These are phyloP conservation scores for Ogataea pini DNA, from an alignment of 805 yeast species.

Conservation along the genomic window DNA sequence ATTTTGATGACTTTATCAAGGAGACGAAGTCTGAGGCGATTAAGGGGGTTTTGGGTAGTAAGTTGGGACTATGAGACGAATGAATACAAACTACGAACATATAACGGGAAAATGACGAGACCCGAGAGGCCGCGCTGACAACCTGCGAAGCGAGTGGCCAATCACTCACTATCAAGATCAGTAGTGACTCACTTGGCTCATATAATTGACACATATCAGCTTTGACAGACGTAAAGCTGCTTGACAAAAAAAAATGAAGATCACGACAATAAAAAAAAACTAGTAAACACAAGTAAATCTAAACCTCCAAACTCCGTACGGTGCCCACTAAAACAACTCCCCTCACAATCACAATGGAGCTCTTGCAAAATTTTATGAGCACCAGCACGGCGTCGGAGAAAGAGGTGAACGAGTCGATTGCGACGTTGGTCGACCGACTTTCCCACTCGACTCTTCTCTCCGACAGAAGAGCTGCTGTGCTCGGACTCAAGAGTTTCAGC, in stretches of 20 bases:
- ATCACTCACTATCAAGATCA: no score
- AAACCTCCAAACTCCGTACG: no score
- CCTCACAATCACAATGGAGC: constrained; percentile 28
- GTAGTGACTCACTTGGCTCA: no score
- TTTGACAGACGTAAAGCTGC: not conserved
- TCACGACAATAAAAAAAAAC: constrained; percentile 6
- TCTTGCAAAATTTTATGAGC: constrained; percentile 37
- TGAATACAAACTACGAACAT: not conserved
- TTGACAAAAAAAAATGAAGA: constrained; percentile 5
- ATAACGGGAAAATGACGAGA: no score
- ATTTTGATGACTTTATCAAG: constrained; percentile 32
- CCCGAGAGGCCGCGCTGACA: no score
- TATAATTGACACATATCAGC: not conserved
- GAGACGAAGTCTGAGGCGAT: constrained; percentile 33
- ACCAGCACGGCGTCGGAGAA: constrained; percentile 36
- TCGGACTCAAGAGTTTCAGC: constrained; percentile 85
- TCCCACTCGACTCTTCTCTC: constrained; percentile 77
- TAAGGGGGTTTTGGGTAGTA: constrained; percentile 30
- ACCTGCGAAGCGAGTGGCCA: no score
- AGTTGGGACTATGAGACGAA: constrained; percentile 20
- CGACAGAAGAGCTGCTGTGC: constrained; percentile 88
- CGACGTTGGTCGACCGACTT: constrained; percentile 84
- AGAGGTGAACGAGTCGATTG: constrained; percentile 74
- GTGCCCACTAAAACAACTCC: not conserved
- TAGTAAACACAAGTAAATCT: not conserved